Evolutionary conservation across 176 grass and related monocot genomes (phyloP).

Genomic region (Zea luxurians): DNA sequence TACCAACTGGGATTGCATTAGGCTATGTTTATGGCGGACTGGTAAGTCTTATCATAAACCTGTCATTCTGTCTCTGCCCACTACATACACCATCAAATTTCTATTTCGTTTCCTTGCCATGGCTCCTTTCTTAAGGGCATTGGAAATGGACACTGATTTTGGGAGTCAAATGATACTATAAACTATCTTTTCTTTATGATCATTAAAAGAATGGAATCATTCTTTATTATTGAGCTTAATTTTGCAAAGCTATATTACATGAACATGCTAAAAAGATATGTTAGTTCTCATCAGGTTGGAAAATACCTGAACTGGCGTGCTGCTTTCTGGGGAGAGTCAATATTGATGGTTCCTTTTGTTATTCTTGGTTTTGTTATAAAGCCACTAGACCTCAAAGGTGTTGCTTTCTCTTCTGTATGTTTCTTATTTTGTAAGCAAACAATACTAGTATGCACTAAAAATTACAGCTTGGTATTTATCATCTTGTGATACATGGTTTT

Average conservation of each 20-base stretch:
- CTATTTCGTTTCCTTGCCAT: not conserved
- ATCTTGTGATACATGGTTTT: slow-evolving; percentile 4
- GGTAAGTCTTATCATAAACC: slow-evolving; percentile 61
- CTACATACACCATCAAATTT: not conserved
- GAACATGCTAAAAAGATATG: not conserved
- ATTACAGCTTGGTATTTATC: not conserved
- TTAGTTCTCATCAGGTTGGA: slow-evolving; percentile 60
- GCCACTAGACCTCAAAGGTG: slow-evolving; percentile 91
- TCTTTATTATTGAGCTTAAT: slow-evolving; percentile 3
- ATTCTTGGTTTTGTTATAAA: slow-evolving; percentile 93
- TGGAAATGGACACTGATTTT: not conserved
- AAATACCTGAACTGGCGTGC: slow-evolving; percentile 74
- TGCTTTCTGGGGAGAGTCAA: slow-evolving; percentile 95
- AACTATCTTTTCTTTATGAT: slow-evolving; percentile 2
- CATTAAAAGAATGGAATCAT: not conserved
- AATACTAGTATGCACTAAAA: not conserved
- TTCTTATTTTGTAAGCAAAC: slow-evolving; percentile 23
- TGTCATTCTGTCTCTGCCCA: not conserved
- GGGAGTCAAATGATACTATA: not conserved
- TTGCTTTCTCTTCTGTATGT: slow-evolving; percentile 14
- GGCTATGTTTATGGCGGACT: slow-evolving; percentile 95
- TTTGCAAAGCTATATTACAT: not conserved
- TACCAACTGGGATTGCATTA: slow-evolving; percentile 93
- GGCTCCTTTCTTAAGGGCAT: not conserved
- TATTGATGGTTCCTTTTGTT: slow-evolving; percentile 99